Base-by-base conservation (phyloP, 2,329 filamentous ascomycete genomes). In the Xylariaceae sp. region DNA sequence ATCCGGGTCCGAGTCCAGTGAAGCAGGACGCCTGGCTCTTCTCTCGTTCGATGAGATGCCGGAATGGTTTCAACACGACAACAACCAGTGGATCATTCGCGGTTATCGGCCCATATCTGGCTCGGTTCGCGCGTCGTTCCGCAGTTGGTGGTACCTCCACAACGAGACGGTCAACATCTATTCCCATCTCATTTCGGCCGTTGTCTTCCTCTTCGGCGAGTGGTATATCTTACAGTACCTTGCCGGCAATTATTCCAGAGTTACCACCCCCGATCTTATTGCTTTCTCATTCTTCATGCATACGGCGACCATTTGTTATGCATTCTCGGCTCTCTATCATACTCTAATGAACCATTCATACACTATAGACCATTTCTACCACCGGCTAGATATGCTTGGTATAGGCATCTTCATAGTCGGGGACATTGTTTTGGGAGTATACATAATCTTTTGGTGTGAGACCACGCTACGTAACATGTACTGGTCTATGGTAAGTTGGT, bases 351-450 rank as follows among this genome's bases (percentile, higher is more conserved):
- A 86, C 53, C 85, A 88, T 62, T 86, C 82, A 1, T 76, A 76
- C 3, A 62, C 68, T 5, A 80, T 86, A 6, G 77, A 79, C 12
- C 74, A 75, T 38, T 75, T 83, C 55, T 84, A 83, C 33, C 86
- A 87, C 60, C 75, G 83, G 45, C 68, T 87, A 42, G 85, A 89
- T 62, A 86, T 88, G 60, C 73, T 86, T 14, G 85, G 85, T 1
- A 88, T 88, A 54, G 80, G 88, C 15, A 72, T 80, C 19, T 68
- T 87, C 53, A 88, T 87, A 44, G 79, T 82, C 66, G 85, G 85
- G 3, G 81, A 75, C 56, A 86, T 86, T 58, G 71, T 87, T 6
- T 83, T 84, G 2, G 82, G 80, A 41, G 69, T 88, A 36, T 82
- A 80, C 64, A 84, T 83, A 59, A 81, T 75, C 1, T 85, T 85